Evolutionary conservation across 1,139 yeast genomes (phyloP), one percentile per base, ranked within the genome.

Genomic region (Blastobotrys malaysiensis): DNA sequence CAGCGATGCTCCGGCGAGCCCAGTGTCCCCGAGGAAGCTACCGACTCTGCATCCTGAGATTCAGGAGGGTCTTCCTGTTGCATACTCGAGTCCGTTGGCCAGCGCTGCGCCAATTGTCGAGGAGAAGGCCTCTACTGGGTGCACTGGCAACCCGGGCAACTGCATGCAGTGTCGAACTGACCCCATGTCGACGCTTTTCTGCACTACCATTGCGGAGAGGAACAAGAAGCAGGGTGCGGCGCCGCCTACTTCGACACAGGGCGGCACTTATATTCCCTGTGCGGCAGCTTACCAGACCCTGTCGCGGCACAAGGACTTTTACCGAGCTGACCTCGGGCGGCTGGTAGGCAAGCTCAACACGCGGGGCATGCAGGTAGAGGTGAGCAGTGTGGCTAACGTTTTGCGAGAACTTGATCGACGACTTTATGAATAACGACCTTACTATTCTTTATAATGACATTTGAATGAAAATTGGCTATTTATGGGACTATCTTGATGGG

Each of bases 141-240:
- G 95, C 69, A 85, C 93, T 0, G 96, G 95, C 0, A 82, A 86
- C 63, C 96, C 97, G 14, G 97, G 96, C 5, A 83, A 90, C 6
- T 90, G 97, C 69, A 72, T 73, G 19, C 95, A 86, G 70, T 90
- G 97, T 70, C 95, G 85, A 65, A 69, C 76, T 56, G 96, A 89
- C 68, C 96, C 96, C 45, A 83, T 88, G 90, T 86, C 93, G 4
- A 88, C 95, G 0, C 73, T 88, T 44, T 89, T 89, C 72, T 89
- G 97, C 72, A 83, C 95, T 1, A 86, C 96, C 0, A 83, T 88
- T 45, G 95, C 96, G 11, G 79, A 79, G 54, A 66, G 62, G 19
- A 31, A 31, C 39, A 31, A 31, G 39, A 31, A 31, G 39, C 39
- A 31, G 39, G 39, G 39, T 3, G 39, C 39, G 14, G 39, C 39